These are phyloP conservation scores for Agaricus sinodeliciosus DNA, from an alignment of 768 basidiomycete genomes.

Conservation along the genomic window DNA sequence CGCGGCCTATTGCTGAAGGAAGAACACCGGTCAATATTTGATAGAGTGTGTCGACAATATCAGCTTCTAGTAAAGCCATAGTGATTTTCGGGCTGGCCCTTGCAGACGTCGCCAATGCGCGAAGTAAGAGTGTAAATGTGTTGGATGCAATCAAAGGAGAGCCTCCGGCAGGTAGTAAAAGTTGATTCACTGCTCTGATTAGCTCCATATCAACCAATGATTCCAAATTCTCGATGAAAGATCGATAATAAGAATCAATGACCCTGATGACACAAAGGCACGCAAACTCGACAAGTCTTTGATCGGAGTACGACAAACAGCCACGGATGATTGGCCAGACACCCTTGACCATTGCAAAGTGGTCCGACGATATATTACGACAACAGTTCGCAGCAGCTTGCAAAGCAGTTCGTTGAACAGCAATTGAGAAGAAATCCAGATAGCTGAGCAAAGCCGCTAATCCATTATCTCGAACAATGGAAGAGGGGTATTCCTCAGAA, in stretches of 20 bases:
- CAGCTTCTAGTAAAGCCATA: slow-evolving; percentile 81
- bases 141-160: slow-evolving; percentile 80
- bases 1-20: slow-evolving; percentile 53
- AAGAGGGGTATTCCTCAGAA: slow-evolving; percentile 92
- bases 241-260: slow-evolving; percentile 86
- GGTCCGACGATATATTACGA: slow-evolving; percentile 83
- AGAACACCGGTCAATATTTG: slow-evolving; percentile 94
- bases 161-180: slow-evolving; percentile 80
- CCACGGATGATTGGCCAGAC: slow-evolving; percentile 93
- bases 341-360: slow-evolving; percentile 82
- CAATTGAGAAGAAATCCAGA: slow-evolving; percentile 97
- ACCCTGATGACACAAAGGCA: slow-evolving; percentile 92
- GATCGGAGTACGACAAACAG: slow-evolving; percentile 87
- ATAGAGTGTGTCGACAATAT: slow-evolving; percentile 87
- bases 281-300: slow-evolving; percentile 95
- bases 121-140: slow-evolving; percentile 85
- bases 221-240: slow-evolving; percentile 82
- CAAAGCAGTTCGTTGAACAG: slow-evolving; percentile 93
- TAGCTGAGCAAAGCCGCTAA: slow-evolving; percentile 89
- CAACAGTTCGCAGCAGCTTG: slow-evolving; percentile 98
- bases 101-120: slow-evolving; percentile 83
- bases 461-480: slow-evolving; percentile 94
- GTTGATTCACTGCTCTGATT: slow-evolving; percentile 77
- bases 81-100: slow-evolving; percentile 86
- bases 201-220: slow-evolving; percentile 72